A percentile compares a stretch with the other conserved stretches of the same genome.
Evolutionary conservation across 768 basidiomycete genomes (phyloP).

Genomic region (Symmetrospora coprosmae): DNA sequence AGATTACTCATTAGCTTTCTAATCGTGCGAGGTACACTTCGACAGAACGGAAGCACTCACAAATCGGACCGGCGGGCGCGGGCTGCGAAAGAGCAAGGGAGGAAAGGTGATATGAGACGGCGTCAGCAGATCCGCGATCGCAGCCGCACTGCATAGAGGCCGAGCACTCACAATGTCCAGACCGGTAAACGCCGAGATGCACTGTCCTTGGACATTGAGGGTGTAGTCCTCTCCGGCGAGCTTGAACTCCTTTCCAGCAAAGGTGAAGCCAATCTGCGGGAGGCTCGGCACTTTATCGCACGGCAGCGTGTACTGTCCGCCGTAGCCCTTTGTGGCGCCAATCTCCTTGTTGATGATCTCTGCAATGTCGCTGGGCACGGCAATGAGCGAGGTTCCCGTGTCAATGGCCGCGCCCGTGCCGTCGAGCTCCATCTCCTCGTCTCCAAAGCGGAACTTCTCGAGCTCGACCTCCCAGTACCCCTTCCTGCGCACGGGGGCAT

Average conservation of each 20-base stretch:
- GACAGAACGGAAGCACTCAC: too few relatives aligned
- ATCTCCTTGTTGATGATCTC: slow-evolving; percentile 93
- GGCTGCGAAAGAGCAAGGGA: neutral
- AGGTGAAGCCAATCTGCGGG: slow-evolving; percentile 70
- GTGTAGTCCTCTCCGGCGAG: slow-evolving; percentile 74
- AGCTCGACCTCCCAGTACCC: slow-evolving; percentile 76
- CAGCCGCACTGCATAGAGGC: too few relatives aligned
- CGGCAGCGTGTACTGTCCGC: slow-evolving; percentile 76
- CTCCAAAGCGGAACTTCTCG: slow-evolving; percentile 66
- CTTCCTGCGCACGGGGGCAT: slow-evolving; percentile 82
- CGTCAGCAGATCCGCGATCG: too few relatives aligned
- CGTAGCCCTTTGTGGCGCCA: slow-evolving; percentile 53
- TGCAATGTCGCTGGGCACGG: slow-evolving; percentile 79
- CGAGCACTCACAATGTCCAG: slow-evolving; percentile 41
- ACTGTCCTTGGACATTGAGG: slow-evolving; percentile 76
- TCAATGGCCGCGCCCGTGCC: slow-evolving; percentile 48
- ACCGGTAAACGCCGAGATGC: slow-evolving; percentile 83
- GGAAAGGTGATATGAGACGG: too few relatives aligned
- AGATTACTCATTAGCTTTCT: too few relatives aligned
- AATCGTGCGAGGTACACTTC: too few relatives aligned
- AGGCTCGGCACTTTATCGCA: slow-evolving; percentile 70
- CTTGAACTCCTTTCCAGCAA: slow-evolving; percentile 47
- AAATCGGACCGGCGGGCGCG: neutral
- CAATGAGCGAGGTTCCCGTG: slow-evolving; percentile 73
- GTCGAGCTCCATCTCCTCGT: slow-evolving; percentile 75